These are phyloP conservation scores for Globisporangium radiosum DNA, from an alignment of 352 stramenopile genomes.

Conservation along the genomic window DNA sequence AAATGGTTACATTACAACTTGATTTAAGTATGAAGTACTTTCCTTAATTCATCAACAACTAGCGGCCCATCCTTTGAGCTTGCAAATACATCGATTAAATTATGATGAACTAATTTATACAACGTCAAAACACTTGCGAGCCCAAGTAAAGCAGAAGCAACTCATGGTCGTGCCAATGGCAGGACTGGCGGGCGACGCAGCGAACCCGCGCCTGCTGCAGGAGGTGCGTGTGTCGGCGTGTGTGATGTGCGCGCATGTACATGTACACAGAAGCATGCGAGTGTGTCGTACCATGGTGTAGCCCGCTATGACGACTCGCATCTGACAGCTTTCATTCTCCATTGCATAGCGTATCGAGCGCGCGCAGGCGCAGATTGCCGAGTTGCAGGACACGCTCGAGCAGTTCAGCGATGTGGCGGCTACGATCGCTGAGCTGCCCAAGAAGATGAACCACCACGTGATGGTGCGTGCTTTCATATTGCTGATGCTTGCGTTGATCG, in stretches of 20 bases:
- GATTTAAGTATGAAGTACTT: too few species aligned
- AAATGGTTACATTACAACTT: too few species aligned
- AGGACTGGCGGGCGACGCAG: conserved; percentile 25
- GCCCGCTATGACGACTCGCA: too few species aligned
- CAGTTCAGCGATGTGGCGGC: conserved; percentile 44
- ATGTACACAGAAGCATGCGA: too few species aligned
- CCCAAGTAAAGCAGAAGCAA: too few species aligned
- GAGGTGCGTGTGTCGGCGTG: conserved; percentile 26
- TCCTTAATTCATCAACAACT: too few species aligned
- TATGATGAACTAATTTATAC: too few species aligned
- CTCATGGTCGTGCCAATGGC: conserved; percentile 1
- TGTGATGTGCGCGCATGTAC: background rate
- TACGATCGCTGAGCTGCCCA: conserved; percentile 60
- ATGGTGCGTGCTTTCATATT: conserved; percentile 37
- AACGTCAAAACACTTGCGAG: too few species aligned
- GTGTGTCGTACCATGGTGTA: too few species aligned
- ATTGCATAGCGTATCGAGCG: conserved; percentile 45
- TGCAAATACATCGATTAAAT: too few species aligned
- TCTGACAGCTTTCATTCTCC: background rate
- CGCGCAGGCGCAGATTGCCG: conserved; percentile 37
- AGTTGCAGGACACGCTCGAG: conserved; percentile 49
- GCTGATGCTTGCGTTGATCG: background rate
- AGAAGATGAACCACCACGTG: conserved; percentile 70
- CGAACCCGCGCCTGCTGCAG: conserved; percentile 53
- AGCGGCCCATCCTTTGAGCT: too few species aligned